Evolutionary conservation across 257 asterid species (phyloP).

Genomic region (Nicotiana tabacum): DNA sequence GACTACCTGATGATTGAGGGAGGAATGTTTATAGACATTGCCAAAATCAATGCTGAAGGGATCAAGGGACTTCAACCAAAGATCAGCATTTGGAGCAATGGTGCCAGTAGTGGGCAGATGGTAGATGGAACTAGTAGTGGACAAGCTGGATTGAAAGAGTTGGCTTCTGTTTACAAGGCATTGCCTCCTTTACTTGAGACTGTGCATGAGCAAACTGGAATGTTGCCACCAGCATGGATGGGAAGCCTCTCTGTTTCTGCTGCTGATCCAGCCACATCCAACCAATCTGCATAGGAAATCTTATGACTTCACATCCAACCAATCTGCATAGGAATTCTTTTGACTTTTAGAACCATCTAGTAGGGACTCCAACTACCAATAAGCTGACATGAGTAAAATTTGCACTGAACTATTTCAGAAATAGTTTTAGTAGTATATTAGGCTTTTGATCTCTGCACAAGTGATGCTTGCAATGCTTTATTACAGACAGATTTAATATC

Average conservation of each 20-base stretch:
- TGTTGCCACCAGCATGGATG: slow-evolving; percentile 63
- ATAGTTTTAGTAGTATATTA: neutral
- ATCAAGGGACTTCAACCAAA: slow-evolving; percentile 55
- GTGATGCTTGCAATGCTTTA: neutral
- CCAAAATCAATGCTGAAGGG: slow-evolving; percentile 48
- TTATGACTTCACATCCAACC: neutral
- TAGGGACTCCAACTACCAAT: neutral
- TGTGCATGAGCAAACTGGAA: slow-evolving; percentile 63
- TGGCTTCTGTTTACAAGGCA: slow-evolving; percentile 49
- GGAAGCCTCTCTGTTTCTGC: slow-evolving; percentile 10
- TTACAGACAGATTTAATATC: neutral
- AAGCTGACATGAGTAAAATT: neutral
- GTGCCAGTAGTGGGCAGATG: neutral
- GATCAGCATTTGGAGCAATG: slow-evolving; percentile 56
- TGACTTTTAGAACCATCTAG: neutral
- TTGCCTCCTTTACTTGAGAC: slow-evolving; percentile 56
- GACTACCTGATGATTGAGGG: slow-evolving; percentile 53
- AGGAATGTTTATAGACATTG: slow-evolving; percentile 44
- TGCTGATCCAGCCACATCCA: slow-evolving; percentile 7
- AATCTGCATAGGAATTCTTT: neutral
- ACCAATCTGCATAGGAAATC: neutral
- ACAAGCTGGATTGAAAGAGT: slow-evolving; percentile 37
- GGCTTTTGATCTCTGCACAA: neutral
- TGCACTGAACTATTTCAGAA: neutral
- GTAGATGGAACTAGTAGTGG: neutral